Evolutionary conservation across 2,329 filamentous ascomycete species (phyloP).

Genomic region (Fusarium transvaalense): DNA sequence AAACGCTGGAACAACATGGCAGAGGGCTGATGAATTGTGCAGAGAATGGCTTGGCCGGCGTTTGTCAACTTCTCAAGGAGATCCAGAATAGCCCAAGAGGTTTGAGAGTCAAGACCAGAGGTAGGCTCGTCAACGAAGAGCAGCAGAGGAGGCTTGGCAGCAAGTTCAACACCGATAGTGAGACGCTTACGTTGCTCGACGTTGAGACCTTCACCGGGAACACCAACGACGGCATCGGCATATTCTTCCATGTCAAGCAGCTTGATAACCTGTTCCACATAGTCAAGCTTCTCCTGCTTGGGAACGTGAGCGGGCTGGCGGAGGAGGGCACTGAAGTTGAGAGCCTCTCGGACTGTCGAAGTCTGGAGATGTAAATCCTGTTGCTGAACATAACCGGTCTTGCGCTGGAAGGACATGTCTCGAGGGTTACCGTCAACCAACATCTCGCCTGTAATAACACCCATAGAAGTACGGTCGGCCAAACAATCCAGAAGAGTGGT

Average conservation of each 20-base stretch:
- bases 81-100: conserved; percentile 91
- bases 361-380: conserved; percentile 90
- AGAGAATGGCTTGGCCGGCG: conserved; percentile 92
- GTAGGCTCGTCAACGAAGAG: conserved; percentile 96
- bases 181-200: conserved; percentile 79
- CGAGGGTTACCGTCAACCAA: conserved; percentile 73
- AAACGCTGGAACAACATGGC: conserved; percentile 95
- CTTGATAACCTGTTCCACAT: conserved; percentile 91
- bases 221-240: conserved; percentile 90
- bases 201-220: conserved; percentile 87
- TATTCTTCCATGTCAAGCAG: conserved; percentile 91
- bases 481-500: conserved; percentile 90
- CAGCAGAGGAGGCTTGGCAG: conserved; percentile 88
- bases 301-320: conserved; percentile 84
- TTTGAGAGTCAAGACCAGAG: conserved; percentile 92
- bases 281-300: conserved; percentile 81
- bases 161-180: conserved; percentile 96
- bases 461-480: conserved; percentile 88
- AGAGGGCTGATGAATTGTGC: conserved; percentile 97
- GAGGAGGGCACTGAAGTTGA: conserved; percentile 86
- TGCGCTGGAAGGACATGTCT: conserved; percentile 88
- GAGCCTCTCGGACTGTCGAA: conserved; percentile 87
- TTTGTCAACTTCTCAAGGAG: conserved; percentile 91
- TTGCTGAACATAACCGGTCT: conserved; percentile 92
- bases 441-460: conserved; percentile 89